Evolutionary conservation across 2,329 filamentous ascomycete species (phyloP).

Genomic region (Biscogniauxia mediterranea): DNA sequence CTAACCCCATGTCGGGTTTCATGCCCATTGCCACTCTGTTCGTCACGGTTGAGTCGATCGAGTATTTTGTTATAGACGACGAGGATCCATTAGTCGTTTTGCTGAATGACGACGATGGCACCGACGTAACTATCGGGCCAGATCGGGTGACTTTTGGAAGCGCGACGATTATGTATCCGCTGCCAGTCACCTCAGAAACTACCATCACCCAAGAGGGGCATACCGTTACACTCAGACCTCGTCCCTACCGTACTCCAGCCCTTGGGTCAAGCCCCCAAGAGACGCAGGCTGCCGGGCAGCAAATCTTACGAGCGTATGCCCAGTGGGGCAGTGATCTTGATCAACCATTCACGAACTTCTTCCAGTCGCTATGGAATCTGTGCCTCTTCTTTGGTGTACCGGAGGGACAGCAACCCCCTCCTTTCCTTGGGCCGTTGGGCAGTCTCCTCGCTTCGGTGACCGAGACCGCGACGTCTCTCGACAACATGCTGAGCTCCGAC

Average conservation of each 20-base stretch:
- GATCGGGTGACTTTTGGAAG: neutral
- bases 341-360: neutral
- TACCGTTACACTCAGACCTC: neutral
- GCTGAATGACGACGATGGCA: neutral
- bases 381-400: neutral
- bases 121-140: neutral
- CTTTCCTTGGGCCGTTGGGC: neutral
- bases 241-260: neutral
- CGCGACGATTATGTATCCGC: neutral
- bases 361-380: neutral
- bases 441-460: neutral
- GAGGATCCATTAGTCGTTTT: neutral
- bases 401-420: neutral
- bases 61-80: neutral
- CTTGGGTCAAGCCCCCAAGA: neutral
- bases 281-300: neutral
- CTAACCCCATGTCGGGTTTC: neutral
- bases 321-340: neutral
- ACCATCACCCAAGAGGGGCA: neutral
- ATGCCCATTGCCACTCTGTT: neutral
- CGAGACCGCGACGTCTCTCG: neutral
- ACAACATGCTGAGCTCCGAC: neutral
- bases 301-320: neutral
- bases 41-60: neutral
- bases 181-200: neutral